Base-by-base conservation (phyloP, 192 early-diverging fungal genomes). In the Geosiphon pyriformis region DNA sequence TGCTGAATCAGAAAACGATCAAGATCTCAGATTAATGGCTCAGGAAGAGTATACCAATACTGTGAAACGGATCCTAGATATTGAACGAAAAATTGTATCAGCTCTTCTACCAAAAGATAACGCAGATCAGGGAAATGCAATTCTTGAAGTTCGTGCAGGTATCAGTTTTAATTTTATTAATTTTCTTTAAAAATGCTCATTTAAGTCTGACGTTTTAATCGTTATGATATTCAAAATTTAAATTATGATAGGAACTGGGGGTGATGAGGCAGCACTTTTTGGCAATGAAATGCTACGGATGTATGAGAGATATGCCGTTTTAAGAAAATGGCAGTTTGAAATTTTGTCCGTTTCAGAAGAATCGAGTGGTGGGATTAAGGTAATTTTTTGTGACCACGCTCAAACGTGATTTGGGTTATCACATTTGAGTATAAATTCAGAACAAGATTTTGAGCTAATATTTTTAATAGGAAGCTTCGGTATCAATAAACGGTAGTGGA, bases 251-350 rank as follows among this genome's bases (percentile, higher is more conserved):
- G 64, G 64, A 18, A 84, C 90, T 1, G 90, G 90, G 12, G 90
- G 90, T 12, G 85, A 88, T 76, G 90, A 92, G 68, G 89, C 90
- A 0, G 80, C 83, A 17, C 60, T 92, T 51, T 92, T 92, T 70
- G 83, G 82, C 1, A 82, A 76, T 0, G 88, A 91, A 18, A 70
- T 92, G 32, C 51, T 88, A 48, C 73, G 77, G 20, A 91, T 92
- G 90, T 92, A 92, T 70, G 87, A 91, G 59, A 71, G 82, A 1
- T 88, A 82, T 70, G 74, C 87, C 33, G 78, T 80, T 57, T 48
- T 75, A 25, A 69, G 76, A 23, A 74, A 83, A 25, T 91, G 88
- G 88, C 85, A 82, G 61, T 86, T 85, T 73, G 84, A 84, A 42
- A 51, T 70, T 1, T 73, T 89, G 15, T 71, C 80, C 4, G 73